These are phyloP conservation scores for Euryodendron excelsum DNA, from an alignment of 148 eudicot genomes.

Conservation along the genomic window DNA sequence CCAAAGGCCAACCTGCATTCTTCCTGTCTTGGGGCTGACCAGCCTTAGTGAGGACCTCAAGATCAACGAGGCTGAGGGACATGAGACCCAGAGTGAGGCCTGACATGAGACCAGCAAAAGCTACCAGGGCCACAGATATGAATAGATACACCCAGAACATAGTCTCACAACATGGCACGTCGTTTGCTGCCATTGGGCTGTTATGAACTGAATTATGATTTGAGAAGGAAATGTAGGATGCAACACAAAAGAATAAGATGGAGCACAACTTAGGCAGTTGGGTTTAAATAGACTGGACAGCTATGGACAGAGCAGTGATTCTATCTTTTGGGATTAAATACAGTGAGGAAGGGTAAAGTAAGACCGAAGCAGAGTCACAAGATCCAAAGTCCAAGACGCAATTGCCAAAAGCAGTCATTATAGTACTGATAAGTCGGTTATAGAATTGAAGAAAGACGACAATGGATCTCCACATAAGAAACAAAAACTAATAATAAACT, in stretches of 20 bases:
- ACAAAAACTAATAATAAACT: background rate
- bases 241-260: constrained; percentile 18
- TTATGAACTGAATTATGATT: constrained; percentile 8
- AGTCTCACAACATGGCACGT: constrained; percentile 78
- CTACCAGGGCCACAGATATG: constrained; percentile 53
- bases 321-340: background rate
- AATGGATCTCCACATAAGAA: background rate
- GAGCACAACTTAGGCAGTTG: background rate
- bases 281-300: background rate
- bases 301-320: background rate
- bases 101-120: constrained; percentile 88
- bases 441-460: too few species aligned
- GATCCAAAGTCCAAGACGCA: background rate
- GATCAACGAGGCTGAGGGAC: constrained; percentile 85
- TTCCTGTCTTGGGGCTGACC: constrained; percentile 72
- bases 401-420: background rate
- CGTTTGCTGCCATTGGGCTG: constrained; percentile 66
- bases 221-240: too few species aligned
- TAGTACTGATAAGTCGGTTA: background rate
- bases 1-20: constrained; percentile 50
- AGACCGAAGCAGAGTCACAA: background rate
- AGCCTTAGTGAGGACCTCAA: constrained; percentile 72
- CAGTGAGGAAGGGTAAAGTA: background rate
- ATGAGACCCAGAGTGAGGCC: constrained; percentile 83
- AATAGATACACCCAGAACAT: constrained; percentile 81